Conservation (phyloP, 2,329 filamentous ascomycete genomes). For the Aureobasidium mangrovei region DNA sequence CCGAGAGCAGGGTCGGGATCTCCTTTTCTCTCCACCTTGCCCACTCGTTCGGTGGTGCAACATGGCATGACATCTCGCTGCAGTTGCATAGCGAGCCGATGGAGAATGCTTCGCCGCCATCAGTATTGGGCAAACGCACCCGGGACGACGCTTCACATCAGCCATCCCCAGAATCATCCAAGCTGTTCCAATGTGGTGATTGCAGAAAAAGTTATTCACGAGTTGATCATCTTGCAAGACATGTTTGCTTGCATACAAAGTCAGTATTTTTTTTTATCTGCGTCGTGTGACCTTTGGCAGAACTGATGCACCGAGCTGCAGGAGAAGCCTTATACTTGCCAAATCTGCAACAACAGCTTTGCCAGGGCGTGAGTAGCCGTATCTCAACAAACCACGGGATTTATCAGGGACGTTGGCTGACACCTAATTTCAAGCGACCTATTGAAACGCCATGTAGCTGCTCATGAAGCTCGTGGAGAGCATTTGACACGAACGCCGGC, state of each 20-base stretch:
- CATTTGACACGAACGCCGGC: constrained; percentile 25
- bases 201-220: constrained; percentile 45
- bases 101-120: constrained; percentile 12
- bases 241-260: constrained; percentile 40
- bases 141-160: constrained; percentile 10
- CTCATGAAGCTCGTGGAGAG: constrained; percentile 32
- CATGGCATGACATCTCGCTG: constrained; percentile 12
- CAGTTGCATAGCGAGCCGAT: constrained; percentile 2
- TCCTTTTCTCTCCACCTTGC: constrained; percentile 14
- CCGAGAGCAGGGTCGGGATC: neutral
- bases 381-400: too few species aligned
- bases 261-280: constrained; percentile 5
- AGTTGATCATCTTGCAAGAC: constrained; percentile 43
- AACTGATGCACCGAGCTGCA: constrained; percentile 19
- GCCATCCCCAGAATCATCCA: constrained; percentile 9
- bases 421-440: constrained; percentile 32
- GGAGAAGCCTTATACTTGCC: constrained; percentile 39
- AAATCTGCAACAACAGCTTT: constrained; percentile 39
- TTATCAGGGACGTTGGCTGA: neutral
- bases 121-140: constrained; percentile 14
- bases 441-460: constrained; percentile 42
- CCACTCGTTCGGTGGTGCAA: constrained; percentile 1
- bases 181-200: constrained; percentile 42
- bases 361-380: constrained; percentile 31
- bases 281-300: neutral